A percentile compares a stretch with the other conserved stretches of the same genome.
Conservation (phyloP, 331 rosid genomes). For the Pyracantha coccinea region DNA sequence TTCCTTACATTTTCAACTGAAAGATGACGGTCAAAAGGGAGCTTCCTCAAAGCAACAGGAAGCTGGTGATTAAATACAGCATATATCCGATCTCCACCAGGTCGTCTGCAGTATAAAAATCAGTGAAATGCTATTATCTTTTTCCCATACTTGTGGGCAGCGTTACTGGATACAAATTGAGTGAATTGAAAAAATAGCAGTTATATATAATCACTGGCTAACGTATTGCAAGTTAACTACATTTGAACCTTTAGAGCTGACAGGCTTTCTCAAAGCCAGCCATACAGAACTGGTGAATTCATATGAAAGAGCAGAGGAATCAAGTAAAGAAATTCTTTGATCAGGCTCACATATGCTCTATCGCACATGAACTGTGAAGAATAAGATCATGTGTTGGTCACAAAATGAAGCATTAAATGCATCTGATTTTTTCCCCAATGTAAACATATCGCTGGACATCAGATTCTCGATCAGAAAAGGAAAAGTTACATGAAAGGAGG, state of each 20-base stretch:
- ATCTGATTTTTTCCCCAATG: not conserved
- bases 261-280: not conserved
- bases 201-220: not conserved
- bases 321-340: not conserved
- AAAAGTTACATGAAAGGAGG: not conserved
- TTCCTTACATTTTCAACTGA: constrained; percentile 63
- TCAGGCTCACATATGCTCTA: not conserved
- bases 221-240: not conserved
- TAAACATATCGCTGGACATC: not conserved
- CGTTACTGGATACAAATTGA: not conserved
- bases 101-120: constrained; percentile 47
- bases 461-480: not conserved
- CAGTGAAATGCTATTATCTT: not conserved
- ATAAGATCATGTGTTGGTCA: not conserved
- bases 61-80: constrained; percentile 74
- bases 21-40: constrained; percentile 79
- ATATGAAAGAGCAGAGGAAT: not conserved
- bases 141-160: not conserved
- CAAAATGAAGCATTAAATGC: not conserved
- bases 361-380: not conserved
- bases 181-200: not conserved
- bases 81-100: constrained; percentile 81
- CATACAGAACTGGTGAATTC: not conserved
- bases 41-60: constrained; percentile 78
- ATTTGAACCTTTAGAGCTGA: not conserved